Evolutionary conservation across 768 basidiomycete genomes (phyloP), one percentile per base, ranked within the genome.

Genomic region (Pisolithus marmoratus): DNA sequence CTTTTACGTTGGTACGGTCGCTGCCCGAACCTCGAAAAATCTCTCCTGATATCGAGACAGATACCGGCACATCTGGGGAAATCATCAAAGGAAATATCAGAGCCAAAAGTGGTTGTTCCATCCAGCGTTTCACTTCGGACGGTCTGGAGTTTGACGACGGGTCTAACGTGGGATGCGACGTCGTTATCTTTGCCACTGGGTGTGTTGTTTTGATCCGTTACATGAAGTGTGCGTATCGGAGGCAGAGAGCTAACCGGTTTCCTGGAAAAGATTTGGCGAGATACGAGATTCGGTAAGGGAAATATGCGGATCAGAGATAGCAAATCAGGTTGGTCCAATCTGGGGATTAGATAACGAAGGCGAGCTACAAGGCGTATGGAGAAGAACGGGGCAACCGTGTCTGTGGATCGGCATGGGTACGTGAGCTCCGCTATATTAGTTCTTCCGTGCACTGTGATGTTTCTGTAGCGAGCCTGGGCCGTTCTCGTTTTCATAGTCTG

Each of bases 271-370:
- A 1, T 74, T 75, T 51, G 77, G 76, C 8, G 74, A 79, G 56
- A 58, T 75, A 5, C 67, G 65, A 19, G 63, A 65, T 15, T 66
- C 72, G 5, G 59, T 81, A 27, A 63, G 63, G 49, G 60, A 67
- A 19, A 63, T 85, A 5, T 75, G 79, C 48, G 82, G 78, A 0
- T 65, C 74, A 3, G 72, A 75, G 20, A 61, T 80, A 8, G 72
- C 67, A 1, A 56, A 69, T 37, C 69, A 72, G 61, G 69, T 83
- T 53, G 73, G 76, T 49, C 71, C 74, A n/a, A 64, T 85, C 14
- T 82, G 85, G 87, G 80, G 85, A 36, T 58, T 88, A 51, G 75
- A 85, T 62, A 66, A 70, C 37, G 83, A 90, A 66, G 83, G 84
- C 2, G 84, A 87, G 60, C 58, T 82, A 23, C 69, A 74, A 19